Percentiles rank a stretch among this genome's conserved stretches.
Conservation (phyloP, 306 rosid species). For the Mucuna pruriens region DNA sequence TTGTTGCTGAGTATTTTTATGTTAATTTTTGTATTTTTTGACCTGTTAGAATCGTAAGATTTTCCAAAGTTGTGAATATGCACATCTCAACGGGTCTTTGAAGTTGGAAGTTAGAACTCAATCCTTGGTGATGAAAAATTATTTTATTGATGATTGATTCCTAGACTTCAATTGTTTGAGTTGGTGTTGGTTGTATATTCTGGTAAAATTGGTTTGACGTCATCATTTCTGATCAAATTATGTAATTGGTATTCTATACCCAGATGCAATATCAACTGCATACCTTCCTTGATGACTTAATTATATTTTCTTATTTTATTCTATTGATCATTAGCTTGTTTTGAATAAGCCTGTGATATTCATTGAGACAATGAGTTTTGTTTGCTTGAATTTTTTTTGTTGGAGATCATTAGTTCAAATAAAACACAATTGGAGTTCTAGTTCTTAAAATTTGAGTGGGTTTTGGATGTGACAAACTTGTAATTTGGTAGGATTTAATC, state of each 20-base stretch:
- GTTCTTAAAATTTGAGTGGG: constrained; percentile 15
- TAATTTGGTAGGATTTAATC: neutral
- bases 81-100: neutral
- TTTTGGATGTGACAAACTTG: constrained; percentile 13
- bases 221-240: neutral
- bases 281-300: neutral
- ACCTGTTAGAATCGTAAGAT: neutral
- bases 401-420: constrained; percentile 11
- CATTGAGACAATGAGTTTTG: neutral
- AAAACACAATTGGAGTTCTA: constrained; percentile 9
- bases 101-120: neutral
- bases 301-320: neutral
- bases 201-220: constrained; percentile 7
- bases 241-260: neutral
- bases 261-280: neutral
- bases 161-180: neutral
- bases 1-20: constrained; percentile 36
- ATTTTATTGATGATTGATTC: neutral
- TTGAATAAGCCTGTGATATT: constrained; percentile 1
- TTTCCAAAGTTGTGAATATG: constrained; percentile 4
- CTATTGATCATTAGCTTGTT: constrained; percentile 5
- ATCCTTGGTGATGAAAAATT: neutral
- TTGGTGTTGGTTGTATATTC: neutral
- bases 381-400: neutral
- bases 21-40: neutral